Conservation (phyloP, 805 yeast species). For the Ogataea haglerorum region DNA sequence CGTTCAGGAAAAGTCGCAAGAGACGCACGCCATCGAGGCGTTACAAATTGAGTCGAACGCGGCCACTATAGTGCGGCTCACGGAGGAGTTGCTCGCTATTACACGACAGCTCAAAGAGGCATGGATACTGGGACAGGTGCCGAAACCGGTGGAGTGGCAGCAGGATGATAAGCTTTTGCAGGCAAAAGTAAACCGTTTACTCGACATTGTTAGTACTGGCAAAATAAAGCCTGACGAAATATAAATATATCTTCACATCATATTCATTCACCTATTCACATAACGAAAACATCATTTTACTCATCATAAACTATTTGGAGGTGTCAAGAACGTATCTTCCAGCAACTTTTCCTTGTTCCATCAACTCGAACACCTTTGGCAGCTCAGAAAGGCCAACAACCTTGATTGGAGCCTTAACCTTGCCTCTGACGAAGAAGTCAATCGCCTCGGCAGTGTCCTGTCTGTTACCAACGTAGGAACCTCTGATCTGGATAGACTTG, state of each 20-base stretch:
- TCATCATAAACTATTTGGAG: constrained; percentile 42
- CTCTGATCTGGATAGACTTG: constrained; percentile 68
- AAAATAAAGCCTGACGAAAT: constrained; percentile 7
- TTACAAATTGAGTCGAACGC: constrained; percentile 54
- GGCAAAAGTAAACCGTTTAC: constrained; percentile 33
- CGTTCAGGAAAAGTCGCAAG: constrained; percentile 33
- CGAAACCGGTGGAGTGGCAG: constrained; percentile 26
- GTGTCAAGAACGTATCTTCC: constrained; percentile 91
- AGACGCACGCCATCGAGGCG: constrained; percentile 47
- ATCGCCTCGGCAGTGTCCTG: constrained; percentile 79
- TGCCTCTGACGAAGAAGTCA: constrained; percentile 67
- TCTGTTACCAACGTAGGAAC: constrained; percentile 89
- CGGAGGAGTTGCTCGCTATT: constrained; percentile 49
- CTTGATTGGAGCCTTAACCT: constrained; percentile 63
- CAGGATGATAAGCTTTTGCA: constrained; percentile 21
- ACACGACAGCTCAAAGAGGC: constrained; percentile 50
- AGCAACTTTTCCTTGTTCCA: constrained; percentile 82
- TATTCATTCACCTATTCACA: constrained; percentile 6
- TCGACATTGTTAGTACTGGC: constrained; percentile 34
- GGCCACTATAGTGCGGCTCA: constrained; percentile 45
- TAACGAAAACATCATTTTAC: not conserved
- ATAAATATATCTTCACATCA: not conserved
- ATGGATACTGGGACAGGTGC: constrained; percentile 56
- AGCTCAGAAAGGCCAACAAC: constrained; percentile 74
- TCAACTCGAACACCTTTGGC: constrained; percentile 65